These are phyloP conservation scores for Pseudogymnoascus sp. DNA, from an alignment of 2,329 filamentous ascomycete species.

Conservation along the genomic window DNA sequence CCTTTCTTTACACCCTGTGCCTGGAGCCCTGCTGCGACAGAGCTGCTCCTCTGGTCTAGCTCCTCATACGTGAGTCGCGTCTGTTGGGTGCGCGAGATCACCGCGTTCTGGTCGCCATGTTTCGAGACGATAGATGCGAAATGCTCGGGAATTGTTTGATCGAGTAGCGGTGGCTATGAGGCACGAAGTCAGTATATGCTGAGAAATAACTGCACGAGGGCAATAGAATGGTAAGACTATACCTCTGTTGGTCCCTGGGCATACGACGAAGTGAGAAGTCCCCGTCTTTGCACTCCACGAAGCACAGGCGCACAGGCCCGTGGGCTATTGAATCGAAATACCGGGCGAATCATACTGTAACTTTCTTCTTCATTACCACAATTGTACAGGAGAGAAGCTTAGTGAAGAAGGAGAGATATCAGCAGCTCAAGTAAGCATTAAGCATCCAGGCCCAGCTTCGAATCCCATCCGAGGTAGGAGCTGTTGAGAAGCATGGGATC, in stretches of 20 bases:
- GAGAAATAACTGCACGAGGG: not conserved
- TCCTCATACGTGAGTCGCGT: constrained; percentile 61
- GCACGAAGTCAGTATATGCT: constrained; percentile 8
- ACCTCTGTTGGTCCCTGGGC: not conserved
- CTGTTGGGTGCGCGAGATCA: constrained; percentile 46
- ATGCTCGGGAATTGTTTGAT: constrained; percentile 64
- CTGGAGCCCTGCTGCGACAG: constrained; percentile 62
- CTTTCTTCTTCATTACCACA: not conserved
- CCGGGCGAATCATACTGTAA: not conserved
- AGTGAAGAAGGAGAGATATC: not conserved
- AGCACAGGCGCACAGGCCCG: not conserved
- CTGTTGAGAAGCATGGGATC: not conserved
- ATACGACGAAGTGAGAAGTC: not conserved
- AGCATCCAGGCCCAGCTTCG: not conserved
- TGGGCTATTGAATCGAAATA: not conserved
- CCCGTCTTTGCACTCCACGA: not conserved
- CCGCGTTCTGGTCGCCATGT: constrained; percentile 57
- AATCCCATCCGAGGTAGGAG: constrained; percentile 2
- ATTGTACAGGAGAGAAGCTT: not conserved
- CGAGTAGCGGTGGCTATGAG: constrained; percentile 37
- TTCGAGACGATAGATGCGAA: constrained; percentile 58
- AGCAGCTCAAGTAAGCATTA: not conserved
- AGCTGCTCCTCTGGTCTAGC: constrained; percentile 70
- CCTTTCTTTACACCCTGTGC: constrained; percentile 70
- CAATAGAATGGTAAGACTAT: not conserved